Conservation (phyloP, 306 rosid species). For the Sicyos baderoa region DNA sequence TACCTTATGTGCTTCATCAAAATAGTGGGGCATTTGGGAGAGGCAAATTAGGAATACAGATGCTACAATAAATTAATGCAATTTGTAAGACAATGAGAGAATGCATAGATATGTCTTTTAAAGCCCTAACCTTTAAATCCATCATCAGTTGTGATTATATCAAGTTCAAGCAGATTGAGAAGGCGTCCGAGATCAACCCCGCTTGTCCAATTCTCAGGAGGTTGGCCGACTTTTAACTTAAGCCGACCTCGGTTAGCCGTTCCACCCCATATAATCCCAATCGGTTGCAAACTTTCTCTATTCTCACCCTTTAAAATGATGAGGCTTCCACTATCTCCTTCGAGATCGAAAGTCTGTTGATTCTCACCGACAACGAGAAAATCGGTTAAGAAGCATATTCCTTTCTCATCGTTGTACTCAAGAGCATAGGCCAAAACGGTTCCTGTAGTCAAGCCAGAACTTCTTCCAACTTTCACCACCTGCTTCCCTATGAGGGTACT, state of each 20-base stretch:
- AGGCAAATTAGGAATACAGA: neutral
- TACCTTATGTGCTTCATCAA: neutral
- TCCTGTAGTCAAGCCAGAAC: slow-evolving; percentile 94
- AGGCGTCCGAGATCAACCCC: slow-evolving; percentile 98
- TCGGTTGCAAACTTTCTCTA: slow-evolving; percentile 72
- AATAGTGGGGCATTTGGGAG: neutral
- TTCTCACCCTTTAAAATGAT: slow-evolving; percentile 76
- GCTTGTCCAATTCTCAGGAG: slow-evolving; percentile 99
- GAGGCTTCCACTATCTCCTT: slow-evolving; percentile 98
- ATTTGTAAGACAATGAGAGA: neutral
- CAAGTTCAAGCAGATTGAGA: slow-evolving; percentile 90
- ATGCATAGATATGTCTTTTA: neutral
- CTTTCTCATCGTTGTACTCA: slow-evolving; percentile 97
- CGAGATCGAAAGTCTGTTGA: slow-evolving; percentile 95
- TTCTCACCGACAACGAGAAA: slow-evolving; percentile 98
- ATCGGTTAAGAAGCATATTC: slow-evolving; percentile 95
- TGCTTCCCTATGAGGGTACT: slow-evolving; percentile 84
- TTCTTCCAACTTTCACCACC: slow-evolving; percentile 95
- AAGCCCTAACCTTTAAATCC: slow-evolving; percentile 71
- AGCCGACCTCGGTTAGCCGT: slow-evolving; percentile 98
- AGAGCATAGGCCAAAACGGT: slow-evolving; percentile 92
- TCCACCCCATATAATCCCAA: slow-evolving; percentile 99
- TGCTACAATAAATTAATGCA: neutral
- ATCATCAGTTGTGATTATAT: slow-evolving; percentile 80
- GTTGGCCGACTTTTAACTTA: slow-evolving; percentile 83